Percentiles rank a stretch among this genome's conserved stretches.
phyloP scores from a whole-genome alignment of 2,329 filamentous ascomycete genomes.

The Chrysoporthe puriensis region DNA sequence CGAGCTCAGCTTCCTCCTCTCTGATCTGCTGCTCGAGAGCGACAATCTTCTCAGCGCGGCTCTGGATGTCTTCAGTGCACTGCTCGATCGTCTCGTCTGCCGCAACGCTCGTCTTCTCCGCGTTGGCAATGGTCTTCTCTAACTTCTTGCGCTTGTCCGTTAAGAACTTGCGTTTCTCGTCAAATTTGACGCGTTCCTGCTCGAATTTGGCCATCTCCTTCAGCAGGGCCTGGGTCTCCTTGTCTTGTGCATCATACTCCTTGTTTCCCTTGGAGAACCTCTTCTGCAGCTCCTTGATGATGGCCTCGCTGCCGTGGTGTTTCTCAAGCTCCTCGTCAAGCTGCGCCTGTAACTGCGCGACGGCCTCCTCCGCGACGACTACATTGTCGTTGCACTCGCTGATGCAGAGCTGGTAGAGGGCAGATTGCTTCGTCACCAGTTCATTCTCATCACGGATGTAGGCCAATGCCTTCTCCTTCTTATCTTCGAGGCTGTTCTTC shows the following conservation, averaged over 20 bases:
- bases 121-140: conserved; percentile 81
- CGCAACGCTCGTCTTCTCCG: conserved; percentile 74
- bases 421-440: conserved; percentile 83
- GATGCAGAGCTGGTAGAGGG: conserved; percentile 90
- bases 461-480: conserved; percentile 91
- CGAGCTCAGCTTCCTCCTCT: conserved; percentile 79
- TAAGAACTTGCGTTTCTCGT: conserved; percentile 96
- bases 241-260: conserved; percentile 81
- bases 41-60: conserved; percentile 72
- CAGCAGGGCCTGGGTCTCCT: conserved; percentile 74
- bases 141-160: conserved; percentile 91
- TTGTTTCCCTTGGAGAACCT: conserved; percentile 81
- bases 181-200: conserved; percentile 95
- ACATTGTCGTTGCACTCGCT: conserved; percentile 89
- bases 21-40: conserved; percentile 77
- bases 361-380: conserved; percentile 84
- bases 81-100: conserved; percentile 79
- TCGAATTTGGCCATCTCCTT: conserved; percentile 94
- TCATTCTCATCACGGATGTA: conserved; percentile 95
- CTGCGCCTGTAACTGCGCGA: conserved; percentile 85
- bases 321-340: conserved; percentile 88
- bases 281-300: conserved; percentile 88
- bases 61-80: conserved; percentile 77
- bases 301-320: conserved; percentile 84
- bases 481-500: conserved; percentile 88